Evolutionary conservation across 441 rosid species (phyloP).

Genomic region (Adansonia rubrostipa): DNA sequence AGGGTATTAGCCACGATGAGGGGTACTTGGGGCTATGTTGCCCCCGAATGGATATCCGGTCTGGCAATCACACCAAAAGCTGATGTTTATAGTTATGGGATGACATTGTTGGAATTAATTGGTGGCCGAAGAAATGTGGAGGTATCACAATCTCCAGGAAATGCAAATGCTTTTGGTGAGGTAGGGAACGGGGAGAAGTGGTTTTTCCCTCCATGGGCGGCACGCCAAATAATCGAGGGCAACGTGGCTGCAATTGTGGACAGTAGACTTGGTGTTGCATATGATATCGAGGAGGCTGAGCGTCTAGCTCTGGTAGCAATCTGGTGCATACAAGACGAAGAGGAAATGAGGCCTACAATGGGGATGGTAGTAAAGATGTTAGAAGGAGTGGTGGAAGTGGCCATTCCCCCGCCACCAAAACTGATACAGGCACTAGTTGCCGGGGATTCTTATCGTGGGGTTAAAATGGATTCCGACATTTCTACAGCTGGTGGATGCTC

Average conservation of each 20-base stretch:
- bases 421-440: constrained; percentile 82
- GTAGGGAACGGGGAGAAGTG: constrained; percentile 52
- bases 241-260: constrained; percentile 64
- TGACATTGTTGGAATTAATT: constrained; percentile 81
- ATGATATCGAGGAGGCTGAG: constrained; percentile 59
- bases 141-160: constrained; percentile 44
- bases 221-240: constrained; percentile 68
- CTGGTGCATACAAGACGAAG: constrained; percentile 90
- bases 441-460: constrained; percentile 74
- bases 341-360: constrained; percentile 76
- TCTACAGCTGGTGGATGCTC: constrained; percentile 44
- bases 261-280: constrained; percentile 53
- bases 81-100: constrained; percentile 88
- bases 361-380: constrained; percentile 83
- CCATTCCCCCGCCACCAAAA: constrained; percentile 73
- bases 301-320: constrained; percentile 71
- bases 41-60: constrained; percentile 95
- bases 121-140: constrained; percentile 84
- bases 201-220: constrained; percentile 96
- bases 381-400: constrained; percentile 77
- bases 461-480: constrained; percentile 37
- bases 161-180: constrained; percentile 32
- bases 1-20: constrained; percentile 83
- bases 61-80: constrained; percentile 83
- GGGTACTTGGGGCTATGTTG: constrained; percentile 92